A percentile compares a stretch with the other conserved stretches of the same genome.
phyloP scores from a whole-genome alignment of 1,139 yeast genomes.

The Geotrichum macrosporum region DNA sequence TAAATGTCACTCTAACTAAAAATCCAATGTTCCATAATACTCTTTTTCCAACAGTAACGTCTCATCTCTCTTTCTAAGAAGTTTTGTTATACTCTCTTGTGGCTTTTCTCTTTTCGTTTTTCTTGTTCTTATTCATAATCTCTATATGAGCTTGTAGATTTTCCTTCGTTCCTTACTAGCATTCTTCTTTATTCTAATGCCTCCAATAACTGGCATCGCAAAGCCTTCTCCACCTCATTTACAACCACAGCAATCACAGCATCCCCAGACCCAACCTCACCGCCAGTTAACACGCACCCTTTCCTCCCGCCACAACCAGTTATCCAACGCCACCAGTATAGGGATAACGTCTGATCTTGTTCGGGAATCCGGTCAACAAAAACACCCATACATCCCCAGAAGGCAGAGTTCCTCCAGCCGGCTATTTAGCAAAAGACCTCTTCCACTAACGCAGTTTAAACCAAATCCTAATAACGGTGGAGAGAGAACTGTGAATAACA shows the following conservation, averaged over 20 bases:
- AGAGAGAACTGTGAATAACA: too few relatives aligned
- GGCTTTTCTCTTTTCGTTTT: too few relatives aligned
- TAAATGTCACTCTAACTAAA: too few relatives aligned
- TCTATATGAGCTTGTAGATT: background rate
- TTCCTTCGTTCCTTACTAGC: constrained; percentile 3
- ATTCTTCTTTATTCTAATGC: constrained; percentile 9
- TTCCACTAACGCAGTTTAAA: background rate
- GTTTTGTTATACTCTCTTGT: background rate
- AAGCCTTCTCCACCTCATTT: constrained; percentile 5
- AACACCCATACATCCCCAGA: background rate
- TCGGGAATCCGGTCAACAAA: background rate
- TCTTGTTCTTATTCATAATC: too few relatives aligned
- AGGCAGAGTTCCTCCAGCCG: background rate
- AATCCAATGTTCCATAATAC: too few relatives aligned
- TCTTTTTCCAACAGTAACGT: too few relatives aligned
- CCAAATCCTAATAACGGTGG: background rate
- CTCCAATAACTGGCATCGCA: constrained; percentile 10
- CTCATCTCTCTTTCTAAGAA: too few relatives aligned
- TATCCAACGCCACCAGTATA: background rate
- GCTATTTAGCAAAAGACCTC: background rate
- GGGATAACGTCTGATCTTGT: background rate
- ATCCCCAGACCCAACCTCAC: background rate
- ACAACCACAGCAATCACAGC: constrained; percentile 7
- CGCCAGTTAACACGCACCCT: background rate
- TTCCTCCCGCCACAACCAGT: background rate